These are phyloP conservation scores for Suillus americanus DNA, from an alignment of 768 basidiomycete genomes.

Conservation along the genomic window DNA sequence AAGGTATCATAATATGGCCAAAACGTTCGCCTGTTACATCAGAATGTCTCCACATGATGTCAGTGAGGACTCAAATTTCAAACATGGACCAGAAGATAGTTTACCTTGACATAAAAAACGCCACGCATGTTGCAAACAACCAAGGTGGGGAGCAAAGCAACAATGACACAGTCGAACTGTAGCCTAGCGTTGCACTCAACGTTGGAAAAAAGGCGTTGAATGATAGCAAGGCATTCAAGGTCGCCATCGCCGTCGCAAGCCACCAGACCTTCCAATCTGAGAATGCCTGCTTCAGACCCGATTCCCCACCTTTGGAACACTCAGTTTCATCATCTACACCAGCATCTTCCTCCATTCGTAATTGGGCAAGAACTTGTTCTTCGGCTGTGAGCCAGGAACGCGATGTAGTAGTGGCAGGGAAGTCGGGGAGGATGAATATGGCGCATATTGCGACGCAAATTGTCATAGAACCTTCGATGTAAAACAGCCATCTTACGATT, in stretches of 20 bases:
- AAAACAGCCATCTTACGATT: slow-evolving; percentile 65
- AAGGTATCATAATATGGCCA: slow-evolving; percentile 56
- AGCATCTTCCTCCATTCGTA: slow-evolving; percentile 64
- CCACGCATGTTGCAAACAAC: slow-evolving; percentile 57
- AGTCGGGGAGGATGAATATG: slow-evolving; percentile 71
- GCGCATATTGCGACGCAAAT: slow-evolving; percentile 49
- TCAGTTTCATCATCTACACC: slow-evolving; percentile 52
- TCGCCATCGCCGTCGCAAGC: slow-evolving; percentile 63
- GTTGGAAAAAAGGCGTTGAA: slow-evolving; percentile 86
- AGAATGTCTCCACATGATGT: slow-evolving; percentile 51
- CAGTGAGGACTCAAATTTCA: neutral
- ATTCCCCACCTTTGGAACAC: slow-evolving; percentile 25
- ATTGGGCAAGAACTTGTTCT: slow-evolving; percentile 56
- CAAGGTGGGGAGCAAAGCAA: slow-evolving; percentile 74
- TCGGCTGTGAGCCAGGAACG: slow-evolving; percentile 57
- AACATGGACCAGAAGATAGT: neutral
- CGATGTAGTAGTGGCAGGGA: slow-evolving; percentile 59
- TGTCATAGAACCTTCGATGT: slow-evolving; percentile 61
- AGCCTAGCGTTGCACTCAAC: slow-evolving; percentile 70
- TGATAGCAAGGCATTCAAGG: slow-evolving; percentile 56
- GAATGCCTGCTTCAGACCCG: slow-evolving; percentile 59
- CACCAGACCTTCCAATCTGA: slow-evolving; percentile 86
- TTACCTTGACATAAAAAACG: slow-evolving; percentile 54
- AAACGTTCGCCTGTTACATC: slow-evolving; percentile 72
- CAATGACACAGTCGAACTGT: slow-evolving; percentile 59